Evolutionary conservation across 2,329 filamentous ascomycete genomes (phyloP).

Genomic region (Fusarium sororula): DNA sequence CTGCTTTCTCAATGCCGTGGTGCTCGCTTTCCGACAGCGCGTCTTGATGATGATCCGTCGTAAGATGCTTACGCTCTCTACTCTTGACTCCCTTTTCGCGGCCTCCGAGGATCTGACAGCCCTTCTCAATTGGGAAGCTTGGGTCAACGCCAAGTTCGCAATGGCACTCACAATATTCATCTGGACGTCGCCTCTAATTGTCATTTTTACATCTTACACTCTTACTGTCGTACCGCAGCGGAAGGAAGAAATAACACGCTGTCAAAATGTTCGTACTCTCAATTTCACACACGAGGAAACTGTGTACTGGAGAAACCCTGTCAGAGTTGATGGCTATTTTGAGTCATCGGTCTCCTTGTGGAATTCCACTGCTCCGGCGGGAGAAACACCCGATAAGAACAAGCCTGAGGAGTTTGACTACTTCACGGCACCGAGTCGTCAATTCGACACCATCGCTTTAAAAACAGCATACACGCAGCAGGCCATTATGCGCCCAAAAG

Average conservation of each 20-base stretch:
- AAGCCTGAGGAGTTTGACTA: slow-evolving; percentile 38
- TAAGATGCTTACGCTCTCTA: slow-evolving; percentile 38
- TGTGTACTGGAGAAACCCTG: slow-evolving; percentile 25
- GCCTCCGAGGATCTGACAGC: slow-evolving; percentile 39
- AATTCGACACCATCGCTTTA: slow-evolving; percentile 29
- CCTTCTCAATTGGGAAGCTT: slow-evolving; percentile 39
- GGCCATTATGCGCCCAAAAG: slow-evolving; percentile 27
- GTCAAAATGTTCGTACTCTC: slow-evolving; percentile 37
- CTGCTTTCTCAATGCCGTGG: slow-evolving; percentile 38
- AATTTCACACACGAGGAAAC: slow-evolving; percentile 37
- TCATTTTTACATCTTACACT: slow-evolving; percentile 41
- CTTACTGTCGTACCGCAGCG: slow-evolving; percentile 27
- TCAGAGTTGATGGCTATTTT: slow-evolving; percentile 6
- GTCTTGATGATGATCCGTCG: slow-evolving; percentile 42
- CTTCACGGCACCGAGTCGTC: slow-evolving; percentile 28
- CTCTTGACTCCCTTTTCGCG: slow-evolving; percentile 41
- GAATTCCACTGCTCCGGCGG: slow-evolving; percentile 27
- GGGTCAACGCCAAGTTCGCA: slow-evolving; percentile 37
- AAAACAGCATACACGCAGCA: slow-evolving; percentile 32
- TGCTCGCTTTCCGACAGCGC: slow-evolving; percentile 39
- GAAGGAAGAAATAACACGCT: slow-evolving; percentile 20
- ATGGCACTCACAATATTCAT: slow-evolving; percentile 41
- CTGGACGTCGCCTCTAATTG: slow-evolving; percentile 40
- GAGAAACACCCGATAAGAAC: not conserved
- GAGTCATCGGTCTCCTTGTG: slow-evolving; percentile 33